Conservation (phyloP, 164 flowering plant species). For the Tetracentron sinense region DNA sequence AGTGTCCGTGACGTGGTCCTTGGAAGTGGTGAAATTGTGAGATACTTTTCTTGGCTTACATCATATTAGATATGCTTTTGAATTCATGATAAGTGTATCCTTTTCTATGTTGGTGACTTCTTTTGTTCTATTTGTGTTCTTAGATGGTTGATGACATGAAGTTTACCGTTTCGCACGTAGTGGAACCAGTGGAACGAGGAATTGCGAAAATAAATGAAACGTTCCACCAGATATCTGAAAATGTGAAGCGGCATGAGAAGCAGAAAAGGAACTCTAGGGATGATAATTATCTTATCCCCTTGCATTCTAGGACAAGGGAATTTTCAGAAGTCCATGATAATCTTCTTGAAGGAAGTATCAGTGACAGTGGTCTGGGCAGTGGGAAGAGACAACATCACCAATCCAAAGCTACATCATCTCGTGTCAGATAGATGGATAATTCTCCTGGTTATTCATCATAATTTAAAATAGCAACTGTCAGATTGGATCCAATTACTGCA, state of each 20-base stretch:
- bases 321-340: conserved; percentile 65
- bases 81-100: neutral
- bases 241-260: conserved; percentile 67
- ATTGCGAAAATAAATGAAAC: conserved; percentile 73
- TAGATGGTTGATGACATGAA: conserved; percentile 96
- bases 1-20: conserved; percentile 91
- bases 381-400: conserved; percentile 41
- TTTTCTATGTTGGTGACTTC: neutral
- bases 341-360: conserved; percentile 62
- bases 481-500: neutral
- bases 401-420: conserved; percentile 28
- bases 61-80: neutral
- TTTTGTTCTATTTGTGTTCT: conserved; percentile 1
- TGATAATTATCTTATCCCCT: conserved; percentile 69
- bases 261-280: conserved; percentile 60
- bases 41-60: conserved; percentile 13
- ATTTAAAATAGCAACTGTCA: neutral
- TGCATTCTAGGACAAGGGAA: conserved; percentile 62
- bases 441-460: conserved; percentile 2
- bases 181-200: conserved; percentile 95
- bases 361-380: conserved; percentile 72
- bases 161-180: conserved; percentile 93
- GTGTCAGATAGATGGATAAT: conserved; percentile 20
- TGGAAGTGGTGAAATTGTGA: conserved; percentile 95
- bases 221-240: conserved; percentile 87